Conservation (phyloP, 352 stramenopile species). For the Globisporangium splendens region DNA sequence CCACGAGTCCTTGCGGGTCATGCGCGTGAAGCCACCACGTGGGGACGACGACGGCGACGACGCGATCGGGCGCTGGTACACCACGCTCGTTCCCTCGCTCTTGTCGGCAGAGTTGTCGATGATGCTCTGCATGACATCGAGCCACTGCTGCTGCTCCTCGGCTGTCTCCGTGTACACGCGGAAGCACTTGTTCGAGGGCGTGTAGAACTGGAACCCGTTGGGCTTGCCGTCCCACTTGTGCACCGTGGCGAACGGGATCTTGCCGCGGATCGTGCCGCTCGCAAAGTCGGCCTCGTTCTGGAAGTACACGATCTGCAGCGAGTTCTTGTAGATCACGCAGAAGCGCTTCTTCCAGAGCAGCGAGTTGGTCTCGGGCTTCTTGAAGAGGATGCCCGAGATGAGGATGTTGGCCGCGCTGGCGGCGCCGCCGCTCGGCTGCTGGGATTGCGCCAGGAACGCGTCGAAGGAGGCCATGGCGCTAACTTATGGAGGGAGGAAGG, state of each 20-base stretch:
- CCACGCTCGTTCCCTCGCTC: conserved; percentile 54
- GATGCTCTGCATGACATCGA: conserved; percentile 61
- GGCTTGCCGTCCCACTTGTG: conserved; percentile 85
- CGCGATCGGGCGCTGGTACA: conserved; percentile 65
- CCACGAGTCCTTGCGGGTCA: conserved; percentile 70
- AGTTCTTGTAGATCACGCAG: conserved; percentile 69
- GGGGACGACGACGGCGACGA: conserved; percentile 63
- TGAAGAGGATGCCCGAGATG: conserved; percentile 73
- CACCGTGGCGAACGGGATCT: conserved; percentile 78
- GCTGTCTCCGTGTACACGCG: conserved; percentile 75
- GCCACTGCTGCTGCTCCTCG: conserved; percentile 66
- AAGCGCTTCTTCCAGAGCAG: conserved; percentile 87
- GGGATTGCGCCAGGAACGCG: conserved; percentile 53
- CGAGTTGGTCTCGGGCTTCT: conserved; percentile 80
- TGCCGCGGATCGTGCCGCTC: conserved; percentile 69
- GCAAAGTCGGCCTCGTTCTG: conserved; percentile 69
- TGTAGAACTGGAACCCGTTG: conserved; percentile 87
- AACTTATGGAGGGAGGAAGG: background rate
- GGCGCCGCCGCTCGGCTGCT: conserved; percentile 30
- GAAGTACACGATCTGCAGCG: conserved; percentile 83
- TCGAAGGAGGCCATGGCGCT: conserved; percentile 33
- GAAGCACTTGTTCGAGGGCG: conserved; percentile 79
- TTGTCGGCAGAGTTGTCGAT: conserved; percentile 68
- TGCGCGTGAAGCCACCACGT: conserved; percentile 29
- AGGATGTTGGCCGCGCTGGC: conserved; percentile 37